Base-by-base conservation (phyloP, 163 green algal genomes). In the Scenedesmus sp. region DNA sequence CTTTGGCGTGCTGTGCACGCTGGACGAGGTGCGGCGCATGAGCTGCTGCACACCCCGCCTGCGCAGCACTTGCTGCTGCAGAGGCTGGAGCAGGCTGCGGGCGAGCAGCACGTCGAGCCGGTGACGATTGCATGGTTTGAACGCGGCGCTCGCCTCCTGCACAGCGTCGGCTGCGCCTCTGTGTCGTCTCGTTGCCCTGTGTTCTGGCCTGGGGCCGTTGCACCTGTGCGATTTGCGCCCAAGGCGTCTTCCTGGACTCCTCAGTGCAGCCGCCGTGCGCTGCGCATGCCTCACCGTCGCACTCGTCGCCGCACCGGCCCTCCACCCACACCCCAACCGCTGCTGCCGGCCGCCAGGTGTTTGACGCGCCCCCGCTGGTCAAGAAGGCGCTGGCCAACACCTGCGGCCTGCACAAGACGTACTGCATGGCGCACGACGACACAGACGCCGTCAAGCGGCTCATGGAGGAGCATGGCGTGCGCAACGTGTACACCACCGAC, bases 351-450 rank as follows among this genome's bases (percentile, higher is more conserved):
- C 95, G 97, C 85, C 68, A 97, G 91, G 93, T 96, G 10, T 97
- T 98, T 56, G 81, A 95, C 33, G 96, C 97, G 7, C 94, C 95
- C 2, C 15, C 53, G 6, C 81, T 98, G 15, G 90, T 98, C 40
- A 97, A 97, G 93, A 92, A 95, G 37, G 88, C 91, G 68, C 87
- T 98, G 70, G 86, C 83, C 35, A 90, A 95, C 53, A 83, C 95
- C 83, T 89, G 81, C 51, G 26, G 53, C 44, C 73, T 97, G n/a
- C 93, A 93, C 92, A 80, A 68, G 15, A 78, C 93, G 20, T 97
- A 94, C 56, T 86, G 96, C 4, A 92, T 90, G 72, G 35, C 44
- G 26, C 42, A 83, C 1, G 30, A 84, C n/a, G 85, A 90, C 85
- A 90, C 33, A 7, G 85, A 73, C 18, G 2, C 5, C 7, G 72